Percentiles rank a stretch among this genome's conserved stretches.
phyloP scores from a whole-genome alignment of 768 basidiomycete genomes.

The Boletus coccyginus region DNA sequence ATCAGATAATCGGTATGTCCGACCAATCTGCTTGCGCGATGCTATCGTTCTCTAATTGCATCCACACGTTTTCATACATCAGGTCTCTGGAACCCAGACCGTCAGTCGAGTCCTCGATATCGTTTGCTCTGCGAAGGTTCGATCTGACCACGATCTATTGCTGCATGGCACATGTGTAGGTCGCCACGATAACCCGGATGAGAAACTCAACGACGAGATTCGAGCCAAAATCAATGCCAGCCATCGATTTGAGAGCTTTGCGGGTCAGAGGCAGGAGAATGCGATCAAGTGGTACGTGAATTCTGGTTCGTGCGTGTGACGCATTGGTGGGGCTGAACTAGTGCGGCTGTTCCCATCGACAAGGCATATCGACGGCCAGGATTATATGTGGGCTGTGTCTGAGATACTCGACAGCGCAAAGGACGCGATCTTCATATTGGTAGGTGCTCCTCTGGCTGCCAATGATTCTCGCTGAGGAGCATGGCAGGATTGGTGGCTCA shows the following conservation, averaged over 20 bases:
- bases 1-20: slow-evolving; percentile 36
- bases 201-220: slow-evolving; percentile 66
- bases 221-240: slow-evolving; percentile 69
- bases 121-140: neutral
- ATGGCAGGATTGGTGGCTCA: slow-evolving; percentile 85
- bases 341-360: neutral
- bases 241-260: slow-evolving; percentile 89
- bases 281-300: slow-evolving; percentile 72
- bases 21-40: neutral
- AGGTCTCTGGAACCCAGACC: slow-evolving; percentile 35
- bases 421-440: slow-evolving; percentile 87
- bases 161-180: slow-evolving; percentile 23
- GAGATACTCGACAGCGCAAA: slow-evolving; percentile 82
- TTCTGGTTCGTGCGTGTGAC: neutral
- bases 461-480: slow-evolving; percentile 1
- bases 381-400: slow-evolving; percentile 94
- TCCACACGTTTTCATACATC: neutral
- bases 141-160: slow-evolving; percentile 1
- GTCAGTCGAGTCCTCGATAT: slow-evolving; percentile 25
- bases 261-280: slow-evolving; percentile 64
- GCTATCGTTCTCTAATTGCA: neutral
- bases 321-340: neutral
- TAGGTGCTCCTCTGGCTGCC: slow-evolving; percentile 26
- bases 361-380: slow-evolving; percentile 92
- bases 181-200: slow-evolving; percentile 76